Evolutionary conservation across 345 rosid genomes (phyloP), one percentile per base, ranked within the genome.

Genomic region (Brassica rapa): DNA sequence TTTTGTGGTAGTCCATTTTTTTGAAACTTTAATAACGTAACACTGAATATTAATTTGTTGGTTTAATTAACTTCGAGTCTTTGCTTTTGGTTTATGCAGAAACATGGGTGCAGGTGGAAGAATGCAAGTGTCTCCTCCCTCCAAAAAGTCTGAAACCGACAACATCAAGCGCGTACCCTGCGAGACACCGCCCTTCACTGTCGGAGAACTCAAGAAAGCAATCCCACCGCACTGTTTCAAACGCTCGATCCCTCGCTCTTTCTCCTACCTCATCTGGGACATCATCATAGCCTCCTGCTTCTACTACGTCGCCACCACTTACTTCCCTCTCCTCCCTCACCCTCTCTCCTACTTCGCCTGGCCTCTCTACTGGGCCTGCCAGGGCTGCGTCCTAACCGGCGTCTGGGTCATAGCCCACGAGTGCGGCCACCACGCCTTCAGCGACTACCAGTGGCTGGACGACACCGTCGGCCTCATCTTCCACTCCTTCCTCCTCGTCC

Each of bases 401-500:
- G 82, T 91, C 63, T 92, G 98, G 98, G 97, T 94, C 59, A 76
- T 94, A 53, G 97, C 93, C 2, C 98, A 94, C 12, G 98, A 94
- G 73, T 94, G 98, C 1, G 98, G 98, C 67, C 98, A 94, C 83
- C 97, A 94, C 25, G 97, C 98, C 61, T 92, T 94, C 84, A 94
- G 98, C 57, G 93, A 91, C 60, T 88, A 91, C 82, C 93, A 92
- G 2, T 92, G 91, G 97, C 87, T 92, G 0, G 97, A 94, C 55
- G 93, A 94, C 84, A 78, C 84, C 0, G 94, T 94, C 10, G 98
- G 98, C 73, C 87, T 92, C 14, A 35, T 89, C 83, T 86, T 92
- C 74, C 98, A 94, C 79, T 94, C 98, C 1, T 75, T 66, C 59
- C 93, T 94, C 78, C 87, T 92, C 14, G 93, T 91, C 53, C 98